Evolutionary conservation across 805 yeast genomes (phyloP), one percentile per base, ranked within the genome.

Genomic region (Hanseniaspora meyeri): DNA sequence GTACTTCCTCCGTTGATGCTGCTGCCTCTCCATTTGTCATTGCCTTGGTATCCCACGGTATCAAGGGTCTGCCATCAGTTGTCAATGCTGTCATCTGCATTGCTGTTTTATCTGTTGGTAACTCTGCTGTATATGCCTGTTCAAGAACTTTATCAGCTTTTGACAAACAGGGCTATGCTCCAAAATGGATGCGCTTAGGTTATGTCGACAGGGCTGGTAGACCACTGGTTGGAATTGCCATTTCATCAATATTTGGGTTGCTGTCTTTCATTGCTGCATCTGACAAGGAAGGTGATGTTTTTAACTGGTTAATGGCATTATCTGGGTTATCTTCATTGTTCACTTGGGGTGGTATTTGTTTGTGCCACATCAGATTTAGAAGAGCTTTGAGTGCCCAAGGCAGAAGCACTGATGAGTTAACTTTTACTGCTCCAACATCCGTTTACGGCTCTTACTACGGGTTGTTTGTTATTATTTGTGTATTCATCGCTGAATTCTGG

Each of bases 181-280:
- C 89, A 39, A 70, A 70, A 57, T 88, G 54, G 69, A 29, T 17
- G 37, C 64, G 74, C 37, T 76, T 83, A 56, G 81, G 82, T 39
- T 84, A 83, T 70, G 80, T 87, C 59, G 95, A 87, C 67, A 76
- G 83, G 60, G 73, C 72, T 56, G 95, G 95, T 57, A 77, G 95
- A 65, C 95, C 96, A 20, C 67, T 85, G 55, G 79, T 77, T 54
- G 91, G 88, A n/a, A 79, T 85, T 62, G 61, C 68, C 7, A 71
- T 75, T 34, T 74, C 82, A 19, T 69, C 79, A 55, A 58, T 70
- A 16, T 71, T 81, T 65, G 86, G 85, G 43, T 69, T 81, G 59
- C 64, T 82, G 19, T 78, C 83, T 58, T 82, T 78, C 68, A 70
- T 75, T 51, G 82, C 80, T 10, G 73, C 79, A 24, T 66, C 68